phyloP scores from a whole-genome alignment of 2,329 filamentous ascomycete genomes.

The Akanthomyces dipterigenus region DNA sequence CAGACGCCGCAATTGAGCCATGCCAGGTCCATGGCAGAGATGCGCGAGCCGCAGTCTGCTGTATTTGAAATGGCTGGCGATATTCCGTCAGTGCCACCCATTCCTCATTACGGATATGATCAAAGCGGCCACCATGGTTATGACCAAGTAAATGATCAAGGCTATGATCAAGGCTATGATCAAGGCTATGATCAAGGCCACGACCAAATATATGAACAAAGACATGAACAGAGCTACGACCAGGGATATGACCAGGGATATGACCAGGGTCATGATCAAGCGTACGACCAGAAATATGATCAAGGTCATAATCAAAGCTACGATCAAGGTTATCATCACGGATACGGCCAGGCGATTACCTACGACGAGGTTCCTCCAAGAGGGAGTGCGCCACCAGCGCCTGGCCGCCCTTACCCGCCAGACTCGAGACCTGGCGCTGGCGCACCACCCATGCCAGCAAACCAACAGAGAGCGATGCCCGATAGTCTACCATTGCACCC shows the following conservation, averaged over 20 bases:
- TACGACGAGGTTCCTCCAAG: conserved; percentile 23
- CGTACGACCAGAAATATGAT: conserved; percentile 19
- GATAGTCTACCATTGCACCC: conserved; percentile 55
- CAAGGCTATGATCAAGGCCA: conserved; percentile 13
- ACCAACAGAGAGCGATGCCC: conserved; percentile 25
- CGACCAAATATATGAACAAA: neutral
- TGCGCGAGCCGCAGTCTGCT: conserved; percentile 57
- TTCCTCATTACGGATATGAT: conserved; percentile 25
- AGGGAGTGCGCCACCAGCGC: conserved; percentile 26
- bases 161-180: conserved; percentile 9
- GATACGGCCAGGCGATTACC: conserved; percentile 19
- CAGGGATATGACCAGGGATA: conserved; percentile 17
- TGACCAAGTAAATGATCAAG: conserved; percentile 22
- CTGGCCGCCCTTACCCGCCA: conserved; percentile 19
- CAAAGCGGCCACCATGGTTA: conserved; percentile 13
- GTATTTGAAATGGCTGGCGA: conserved; percentile 69
- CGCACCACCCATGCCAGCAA: conserved; percentile 14
- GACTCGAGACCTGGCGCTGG: conserved; percentile 18
- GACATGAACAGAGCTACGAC: neutral
- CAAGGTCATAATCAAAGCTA: conserved; percentile 13
- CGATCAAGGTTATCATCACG: conserved; percentile 16
- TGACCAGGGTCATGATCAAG: too few species aligned
- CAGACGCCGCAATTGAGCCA: conserved; percentile 48
- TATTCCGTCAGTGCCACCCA: conserved; percentile 47
- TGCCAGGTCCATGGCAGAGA: conserved; percentile 61